Conservation (phyloP, 164 flowering plant genomes). For the Platanus orientalis region DNA sequence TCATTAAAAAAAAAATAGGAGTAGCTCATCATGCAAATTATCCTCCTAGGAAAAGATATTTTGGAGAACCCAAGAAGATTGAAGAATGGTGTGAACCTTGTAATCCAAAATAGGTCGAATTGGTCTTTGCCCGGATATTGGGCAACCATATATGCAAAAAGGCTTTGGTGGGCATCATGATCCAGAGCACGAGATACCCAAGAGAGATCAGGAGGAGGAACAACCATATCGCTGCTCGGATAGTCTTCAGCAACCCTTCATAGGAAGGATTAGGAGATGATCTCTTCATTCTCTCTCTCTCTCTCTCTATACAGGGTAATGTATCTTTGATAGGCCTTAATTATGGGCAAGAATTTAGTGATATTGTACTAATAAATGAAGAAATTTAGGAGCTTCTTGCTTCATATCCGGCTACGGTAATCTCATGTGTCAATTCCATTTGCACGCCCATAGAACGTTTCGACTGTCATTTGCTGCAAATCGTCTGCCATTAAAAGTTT, state of each 20-base stretch:
- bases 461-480: no score
- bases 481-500: no score
- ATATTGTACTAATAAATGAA: no score
- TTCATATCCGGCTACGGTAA: no score
- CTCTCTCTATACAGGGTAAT: no score
- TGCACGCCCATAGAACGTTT: no score
- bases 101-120: slow-evolving; percentile 46
- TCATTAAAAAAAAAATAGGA: not conserved
- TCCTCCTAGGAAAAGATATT: no score
- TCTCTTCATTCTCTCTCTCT: not conserved
- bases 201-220: slow-evolving; percentile 25
- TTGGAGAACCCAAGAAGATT: no score
- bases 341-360: no score
- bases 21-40: not conserved
- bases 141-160: slow-evolving; percentile 38
- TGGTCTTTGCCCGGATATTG: slow-evolving; percentile 22
- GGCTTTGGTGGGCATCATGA: slow-evolving; percentile 49
- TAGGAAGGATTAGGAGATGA: not conserved
- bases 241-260: slow-evolving; percentile 9
- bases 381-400: no score
- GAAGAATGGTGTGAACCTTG: slow-evolving; percentile 42
- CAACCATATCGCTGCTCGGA: slow-evolving; percentile 15
- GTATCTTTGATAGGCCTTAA: no score
- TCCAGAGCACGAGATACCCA: slow-evolving; percentile 54
- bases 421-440: no score